Base-by-base conservation (phyloP, 2,329 filamentous ascomycete genomes). In the Ilyonectria destructans region DNA sequence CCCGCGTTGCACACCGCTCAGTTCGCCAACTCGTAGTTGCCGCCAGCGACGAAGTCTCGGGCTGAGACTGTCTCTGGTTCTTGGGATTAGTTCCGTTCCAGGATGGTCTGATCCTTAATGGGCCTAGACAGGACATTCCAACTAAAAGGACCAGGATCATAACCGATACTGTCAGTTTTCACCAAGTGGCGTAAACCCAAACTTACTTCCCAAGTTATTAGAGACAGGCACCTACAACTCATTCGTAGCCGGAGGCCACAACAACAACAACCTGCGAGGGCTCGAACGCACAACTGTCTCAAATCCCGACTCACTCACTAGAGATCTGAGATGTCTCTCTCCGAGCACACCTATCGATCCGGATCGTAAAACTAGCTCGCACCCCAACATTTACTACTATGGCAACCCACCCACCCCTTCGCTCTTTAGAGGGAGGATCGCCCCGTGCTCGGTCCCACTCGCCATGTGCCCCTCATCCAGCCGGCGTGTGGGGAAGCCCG, bases 391-490 rank as follows among this genome's bases (percentile, higher is more conserved):
- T 54, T n/a, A 54, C 31, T 23, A 33, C 31, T 15, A 29, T 54
- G 5, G 35, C 51, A 54, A 19, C 31, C 51, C 23, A 51, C 7
- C 29, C 19, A 52, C 29, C 29, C 26, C 17, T 37, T 58, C 58
- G 23, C 37, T 46, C 48, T 35, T 33, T 33, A 46, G 29, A 29
- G n/a, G 31, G 46, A 56, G 26, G 54, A 63, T 58, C 59, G 54
- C 54, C 64, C 64, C 54, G 65, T 57, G 56, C 29, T 56, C 43
- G 21, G 8, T 35, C 51, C 65, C 65, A 67, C 65, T 26, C 55
- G 48, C 65, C 59, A 67, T 64, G 59, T 67, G 59, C 59, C 58
- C 51, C 58, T 45, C 58, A 43, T 62, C 46, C 46, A 46, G 29
- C 31, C 19, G 51, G 17, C n/a, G 29, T 66, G 63, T 58, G 64